Evolutionary conservation across 2,329 filamentous ascomycete genomes (phyloP).

Genomic region (Colletotrichum sp.): DNA sequence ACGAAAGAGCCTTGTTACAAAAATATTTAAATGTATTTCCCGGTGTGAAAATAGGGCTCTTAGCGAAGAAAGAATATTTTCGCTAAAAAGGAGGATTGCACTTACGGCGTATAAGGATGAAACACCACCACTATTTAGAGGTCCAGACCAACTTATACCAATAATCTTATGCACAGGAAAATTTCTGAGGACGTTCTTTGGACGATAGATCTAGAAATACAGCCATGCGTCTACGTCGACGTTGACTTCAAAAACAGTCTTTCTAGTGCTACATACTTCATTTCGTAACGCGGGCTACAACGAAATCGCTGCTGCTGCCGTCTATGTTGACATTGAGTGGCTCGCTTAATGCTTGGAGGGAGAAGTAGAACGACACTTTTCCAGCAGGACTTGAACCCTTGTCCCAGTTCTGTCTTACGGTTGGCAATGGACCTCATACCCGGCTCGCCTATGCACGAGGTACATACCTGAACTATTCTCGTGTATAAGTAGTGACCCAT

Average conservation of each 20-base stretch:
- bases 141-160: background rate
- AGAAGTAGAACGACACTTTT: background rate
- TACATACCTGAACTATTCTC: background rate
- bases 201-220: background rate
- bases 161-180: rapidly evolving
- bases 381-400: background rate
- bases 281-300: background rate
- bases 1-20: background rate
- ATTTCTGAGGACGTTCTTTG: background rate
- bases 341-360: background rate
- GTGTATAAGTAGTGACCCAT: background rate
- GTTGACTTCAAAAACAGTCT: background rate
- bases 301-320: background rate
- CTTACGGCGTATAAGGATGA: rapidly evolving
- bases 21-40: background rate
- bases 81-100: background rate
- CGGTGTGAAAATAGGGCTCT: background rate
- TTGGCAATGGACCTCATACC: background rate
- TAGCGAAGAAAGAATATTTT: rapidly evolving
- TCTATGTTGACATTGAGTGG: background rate
- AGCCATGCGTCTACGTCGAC: background rate
- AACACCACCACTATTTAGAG: background rate
- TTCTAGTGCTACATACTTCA: background rate
- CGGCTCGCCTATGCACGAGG: background rate
- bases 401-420: background rate